These are phyloP conservation scores for Helichrysum umbraculigerum DNA, from an alignment of 129 eudicot genomes.

Conservation along the genomic window DNA sequence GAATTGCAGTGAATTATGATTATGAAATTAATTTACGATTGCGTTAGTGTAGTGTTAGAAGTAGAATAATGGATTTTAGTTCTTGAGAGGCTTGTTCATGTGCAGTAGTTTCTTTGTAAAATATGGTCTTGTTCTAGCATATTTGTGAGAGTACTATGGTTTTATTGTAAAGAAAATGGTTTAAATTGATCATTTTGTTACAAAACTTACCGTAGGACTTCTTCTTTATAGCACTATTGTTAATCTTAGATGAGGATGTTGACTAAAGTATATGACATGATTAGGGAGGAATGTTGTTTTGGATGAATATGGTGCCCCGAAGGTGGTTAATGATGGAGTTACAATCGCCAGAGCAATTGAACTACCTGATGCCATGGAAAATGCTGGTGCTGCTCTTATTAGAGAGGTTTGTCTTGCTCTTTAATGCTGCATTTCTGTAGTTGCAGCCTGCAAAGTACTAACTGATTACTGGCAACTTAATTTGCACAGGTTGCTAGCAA, in stretches of 20 bases:
- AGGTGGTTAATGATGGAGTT: slow-evolving; percentile 89
- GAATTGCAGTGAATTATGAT: not conserved
- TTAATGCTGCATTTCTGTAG: not conserved
- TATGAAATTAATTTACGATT: not conserved
- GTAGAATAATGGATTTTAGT: no score
- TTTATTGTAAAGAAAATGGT: not conserved
- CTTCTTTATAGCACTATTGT: not conserved
- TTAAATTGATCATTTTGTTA: not conserved
- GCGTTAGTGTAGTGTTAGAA: not conserved
- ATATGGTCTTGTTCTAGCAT: not conserved
- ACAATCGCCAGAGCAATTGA: slow-evolving; percentile 92
- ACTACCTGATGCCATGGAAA: slow-evolving; percentile 90
- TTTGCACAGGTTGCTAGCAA: slow-evolving; percentile 64
- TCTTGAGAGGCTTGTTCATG: no score
- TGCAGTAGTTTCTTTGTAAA: no score
- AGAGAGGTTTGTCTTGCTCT: slow-evolving; percentile 60
- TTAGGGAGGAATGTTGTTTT: slow-evolving; percentile 90
- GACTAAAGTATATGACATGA: not conserved
- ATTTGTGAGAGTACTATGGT: not conserved
- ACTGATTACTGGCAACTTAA: not conserved
- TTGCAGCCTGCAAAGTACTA: not conserved
- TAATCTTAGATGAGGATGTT: not conserved
- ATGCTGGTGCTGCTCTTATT: slow-evolving; percentile 91
- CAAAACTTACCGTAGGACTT: not conserved
- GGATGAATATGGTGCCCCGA: slow-evolving; percentile 83